A percentile compares a stretch with the other conserved stretches of the same genome.
phyloP scores from a whole-genome alignment of 352 stramenopile genomes.

The Halophytophthora batemanensis region DNA sequence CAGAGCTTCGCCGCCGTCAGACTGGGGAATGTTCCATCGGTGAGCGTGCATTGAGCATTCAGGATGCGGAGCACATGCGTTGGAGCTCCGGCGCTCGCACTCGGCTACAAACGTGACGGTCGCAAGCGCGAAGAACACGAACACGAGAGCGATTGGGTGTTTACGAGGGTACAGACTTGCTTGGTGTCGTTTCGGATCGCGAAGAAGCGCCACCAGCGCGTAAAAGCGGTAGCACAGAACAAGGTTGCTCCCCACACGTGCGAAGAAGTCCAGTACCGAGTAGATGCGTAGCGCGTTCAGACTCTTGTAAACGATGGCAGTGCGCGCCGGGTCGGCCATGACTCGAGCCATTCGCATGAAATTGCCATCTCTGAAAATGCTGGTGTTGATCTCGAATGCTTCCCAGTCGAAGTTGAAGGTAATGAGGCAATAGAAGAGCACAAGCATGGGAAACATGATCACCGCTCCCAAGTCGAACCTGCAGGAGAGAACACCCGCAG shows the following conservation, averaged over 20 bases:
- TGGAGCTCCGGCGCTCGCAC: conserved; percentile 10
- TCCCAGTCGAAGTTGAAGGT: conserved; percentile 24
- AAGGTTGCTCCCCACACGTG: conserved; percentile 21
- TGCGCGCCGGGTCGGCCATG: conserved; percentile 19
- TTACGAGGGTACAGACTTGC: conserved; percentile 7
- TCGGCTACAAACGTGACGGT: conserved; percentile 9
- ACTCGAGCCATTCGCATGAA: conserved; percentile 28
- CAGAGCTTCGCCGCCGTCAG: conserved; percentile 8
- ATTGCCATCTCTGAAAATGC: conserved; percentile 14
- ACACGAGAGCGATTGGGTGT: conserved; percentile 3
- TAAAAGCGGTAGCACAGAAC: conserved; percentile 12
- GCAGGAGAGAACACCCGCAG: not conserved
- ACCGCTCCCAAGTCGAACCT: conserved; percentile 29
- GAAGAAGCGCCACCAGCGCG: not conserved
- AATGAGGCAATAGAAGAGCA: conserved; percentile 16
- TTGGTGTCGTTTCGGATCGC: not conserved
- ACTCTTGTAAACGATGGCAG: conserved; percentile 13
- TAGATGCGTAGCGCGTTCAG: conserved; percentile 26
- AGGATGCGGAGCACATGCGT: conserved; percentile 9
- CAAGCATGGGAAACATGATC: conserved; percentile 21
- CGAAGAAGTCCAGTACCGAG: conserved; percentile 21
- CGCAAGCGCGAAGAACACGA: conserved; percentile 10
- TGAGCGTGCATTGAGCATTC: conserved; percentile 29
- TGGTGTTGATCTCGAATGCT: conserved; percentile 18
- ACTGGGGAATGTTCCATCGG: conserved; percentile 17